phyloP scores from a whole-genome alignment of 345 rosid species.

The Camelina sativa region DNA sequence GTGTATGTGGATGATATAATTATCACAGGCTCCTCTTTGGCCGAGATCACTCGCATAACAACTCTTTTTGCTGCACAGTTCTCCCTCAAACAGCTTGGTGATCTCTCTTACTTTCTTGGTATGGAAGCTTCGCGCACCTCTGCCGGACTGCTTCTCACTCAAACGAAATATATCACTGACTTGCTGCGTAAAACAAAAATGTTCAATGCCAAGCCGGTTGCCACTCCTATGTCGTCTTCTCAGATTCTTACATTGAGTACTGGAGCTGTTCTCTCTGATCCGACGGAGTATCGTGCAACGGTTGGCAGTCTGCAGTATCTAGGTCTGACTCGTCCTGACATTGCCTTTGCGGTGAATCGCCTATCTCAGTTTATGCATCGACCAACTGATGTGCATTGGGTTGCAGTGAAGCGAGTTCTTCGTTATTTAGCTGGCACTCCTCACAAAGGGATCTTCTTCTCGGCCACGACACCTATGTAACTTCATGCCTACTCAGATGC shows the following conservation, averaged over 20 bases:
- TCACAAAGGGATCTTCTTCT: not conserved
- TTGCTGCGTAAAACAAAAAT: not conserved
- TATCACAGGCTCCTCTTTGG: too few species aligned
- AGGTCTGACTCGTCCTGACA: not conserved
- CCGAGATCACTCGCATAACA: too few species aligned
- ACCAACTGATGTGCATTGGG: not conserved
- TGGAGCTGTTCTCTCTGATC: not conserved
- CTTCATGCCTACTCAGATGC: not conserved
- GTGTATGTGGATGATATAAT: too few species aligned
- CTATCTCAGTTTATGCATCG: not conserved
- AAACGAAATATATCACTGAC: not conserved
- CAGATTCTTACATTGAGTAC: too few species aligned
- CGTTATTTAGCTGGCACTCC: not conserved
- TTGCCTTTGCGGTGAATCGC: rapidly evolving
- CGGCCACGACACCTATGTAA: not conserved
- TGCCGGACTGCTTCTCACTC: not conserved
- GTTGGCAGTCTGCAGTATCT: not conserved
- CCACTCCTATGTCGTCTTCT: not conserved
- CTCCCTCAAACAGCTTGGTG: not conserved
- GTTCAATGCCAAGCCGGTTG: not conserved
- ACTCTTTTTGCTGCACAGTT: rapidly evolving
- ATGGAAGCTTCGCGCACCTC: not conserved
- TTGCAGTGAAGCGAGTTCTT: not conserved
- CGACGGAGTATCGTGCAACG: not conserved
- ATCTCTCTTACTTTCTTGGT: not conserved